Evolutionary conservation across 1,284 basidiomycete species (phyloP), one percentile per base, ranked within the genome.

Genomic region (Vanrija humicola): DNA sequence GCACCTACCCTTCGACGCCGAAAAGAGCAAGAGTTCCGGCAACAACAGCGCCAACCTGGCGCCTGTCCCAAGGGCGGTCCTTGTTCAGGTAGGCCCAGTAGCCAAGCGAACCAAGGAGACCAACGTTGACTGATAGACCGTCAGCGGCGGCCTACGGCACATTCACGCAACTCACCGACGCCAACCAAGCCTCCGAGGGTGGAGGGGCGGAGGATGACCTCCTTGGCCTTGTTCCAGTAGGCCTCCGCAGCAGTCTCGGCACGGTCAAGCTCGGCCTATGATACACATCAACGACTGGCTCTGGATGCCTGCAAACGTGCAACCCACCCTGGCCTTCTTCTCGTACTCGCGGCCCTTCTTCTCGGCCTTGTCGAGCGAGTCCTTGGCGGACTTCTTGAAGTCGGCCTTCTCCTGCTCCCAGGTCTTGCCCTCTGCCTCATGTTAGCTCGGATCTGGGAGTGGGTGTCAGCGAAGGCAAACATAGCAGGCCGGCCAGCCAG

Each of bases 171-270:
- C 82, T 23, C 62, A 87, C 86, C 79, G 39, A 89, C 73, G 52
- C 87, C 87, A 59, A 89, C 63, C 19, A 89, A 76, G 45, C 88
- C 87, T 44, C 88, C 86, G 7, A 86, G 84, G 51, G 87, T 83
- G 34, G 83, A 82, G 18, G 87, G 88, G 28, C 83, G 81, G 54
- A 89, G 76, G 28, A 89, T 62, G 56, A 83, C 81, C 42, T 84
- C 79, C 67, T 85, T 86, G 23, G 82, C 76, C 54, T 81, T 70
- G 16, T 82, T 77, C 82, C 82, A 86, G 26, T 85, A 68, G 45
- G 83, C 79, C 23, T 73, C 69, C 14, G 81, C 78, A 64, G 84
- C 82, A 42, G 79, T 78, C 67, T 85, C 82, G 6, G 79, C 82
- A 57, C 84, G 80, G 52, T 82, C 73, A 21, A 71, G 48, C 61